Conservation (phyloP, 805 yeast genomes). For the Cephaloascus albidus region DNA sequence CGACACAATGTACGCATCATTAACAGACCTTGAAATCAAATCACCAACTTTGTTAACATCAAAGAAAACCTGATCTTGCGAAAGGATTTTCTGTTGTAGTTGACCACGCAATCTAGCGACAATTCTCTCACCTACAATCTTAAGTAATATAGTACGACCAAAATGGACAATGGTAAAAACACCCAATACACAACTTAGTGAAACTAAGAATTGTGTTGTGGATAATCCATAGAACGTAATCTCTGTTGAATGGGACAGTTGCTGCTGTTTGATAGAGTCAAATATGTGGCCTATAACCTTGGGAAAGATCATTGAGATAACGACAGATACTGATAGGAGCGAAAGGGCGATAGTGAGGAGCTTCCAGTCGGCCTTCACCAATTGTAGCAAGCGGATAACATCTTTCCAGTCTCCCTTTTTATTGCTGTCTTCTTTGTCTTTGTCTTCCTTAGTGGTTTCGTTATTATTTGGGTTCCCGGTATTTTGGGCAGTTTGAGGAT, state of each 20-base stretch:
- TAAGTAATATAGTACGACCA: constrained; percentile 8
- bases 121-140: constrained; percentile 30
- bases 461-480: no score
- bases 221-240: constrained; percentile 7
- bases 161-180: neutral
- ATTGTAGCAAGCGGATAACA: constrained; percentile 25
- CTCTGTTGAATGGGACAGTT: constrained; percentile 12
- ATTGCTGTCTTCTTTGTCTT: no score
- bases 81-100: constrained; percentile 29
- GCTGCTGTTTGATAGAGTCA: constrained; percentile 34
- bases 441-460: no score
- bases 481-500: no score
- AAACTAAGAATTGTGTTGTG: no score
- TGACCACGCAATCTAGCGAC: constrained; percentile 31
- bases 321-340: constrained; percentile 36
- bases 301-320: constrained; percentile 43
- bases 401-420: constrained; percentile 25
- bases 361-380: constrained; percentile 37
- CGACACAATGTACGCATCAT: constrained; percentile 37
- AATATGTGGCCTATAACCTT: constrained; percentile 46
- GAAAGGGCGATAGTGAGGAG: constrained; percentile 31
- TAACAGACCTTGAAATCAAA: constrained; percentile 30
- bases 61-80: constrained; percentile 31
- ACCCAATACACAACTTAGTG: neutral
- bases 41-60: constrained; percentile 39